phyloP scores from a whole-genome alignment of 2,329 filamentous ascomycete species.

The Ambrosiella xylebori region DNA sequence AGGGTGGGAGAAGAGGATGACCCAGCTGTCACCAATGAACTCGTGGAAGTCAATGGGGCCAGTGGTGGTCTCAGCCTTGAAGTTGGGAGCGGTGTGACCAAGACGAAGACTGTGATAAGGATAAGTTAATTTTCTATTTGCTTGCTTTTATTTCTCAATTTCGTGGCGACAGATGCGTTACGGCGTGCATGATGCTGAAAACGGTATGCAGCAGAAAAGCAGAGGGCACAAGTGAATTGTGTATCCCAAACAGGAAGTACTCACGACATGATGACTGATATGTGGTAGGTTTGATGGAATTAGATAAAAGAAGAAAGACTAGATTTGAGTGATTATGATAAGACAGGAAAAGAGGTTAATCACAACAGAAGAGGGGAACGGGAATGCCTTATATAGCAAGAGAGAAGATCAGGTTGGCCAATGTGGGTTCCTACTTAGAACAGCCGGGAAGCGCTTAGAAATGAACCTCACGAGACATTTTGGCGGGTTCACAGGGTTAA shows the following conservation, averaged over 20 bases:
- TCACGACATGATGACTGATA: conserved; percentile 12
- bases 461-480: background rate
- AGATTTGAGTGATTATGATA: background rate
- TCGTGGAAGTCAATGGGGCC: conserved; percentile 70
- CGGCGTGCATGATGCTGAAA: no score
- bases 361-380: conserved; percentile 8
- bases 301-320: background rate
- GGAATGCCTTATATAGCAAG: conserved; percentile 7
- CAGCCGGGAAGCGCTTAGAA: conserved; percentile 9
- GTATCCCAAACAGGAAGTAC: background rate
- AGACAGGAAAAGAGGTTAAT: background rate
- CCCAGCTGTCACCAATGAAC: conserved; percentile 64
- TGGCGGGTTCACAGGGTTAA: no score
- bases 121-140: no score
- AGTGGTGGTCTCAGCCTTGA: conserved; percentile 63
- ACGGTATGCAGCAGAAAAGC: no score
- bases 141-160: no score
- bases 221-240: background rate
- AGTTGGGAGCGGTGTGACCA: conserved; percentile 57
- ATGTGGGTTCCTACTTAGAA: background rate
- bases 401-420: background rate
- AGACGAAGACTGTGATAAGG: conserved; percentile 33
- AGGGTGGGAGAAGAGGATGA: conserved; percentile 70
- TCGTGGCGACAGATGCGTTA: no score
- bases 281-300: background rate